Evolutionary conservation across 768 basidiomycete species (phyloP), one percentile per base, ranked within the genome.

Genomic region (Boletus insuetus): DNA sequence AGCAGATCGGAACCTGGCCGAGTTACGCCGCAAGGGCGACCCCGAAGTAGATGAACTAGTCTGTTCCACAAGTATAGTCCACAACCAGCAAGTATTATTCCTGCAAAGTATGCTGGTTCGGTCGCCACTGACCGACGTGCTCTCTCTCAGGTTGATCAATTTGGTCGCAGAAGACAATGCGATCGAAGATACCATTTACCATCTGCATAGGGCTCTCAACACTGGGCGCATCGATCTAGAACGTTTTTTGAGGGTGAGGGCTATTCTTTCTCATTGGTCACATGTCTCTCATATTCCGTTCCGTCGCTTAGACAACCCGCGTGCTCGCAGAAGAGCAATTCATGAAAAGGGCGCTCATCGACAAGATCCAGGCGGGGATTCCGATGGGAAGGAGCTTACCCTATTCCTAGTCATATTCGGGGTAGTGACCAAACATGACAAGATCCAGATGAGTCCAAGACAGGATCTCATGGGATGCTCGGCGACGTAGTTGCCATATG

Each of bases 91-190:
- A 58, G 64, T 62, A 17, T 58, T 22, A 6, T 46, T 52, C 44
- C 16, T 40, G 4, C 24, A 44, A 32, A 34, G 19, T 26, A 6
- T 19, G 10, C 48, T 47, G 19, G 14, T 34, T 10, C 46, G 41
- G 45, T n/a, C 22, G 38, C 19, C 26, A 39, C 69, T 72, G 38
- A 69, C 60, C 47, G 51, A 24, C 40, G 19, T 53, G 17, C 6
- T 13, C n/a, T 13, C n/a, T 22, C 32, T 46, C 67, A 98, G 96
- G 74, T 77, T 99, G 22, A 86, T 98, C 62, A 91, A 98, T 68
- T 80, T 98, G 29, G 88, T 98, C n/a, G 95, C 97, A n/a, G 97
- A 99, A 71, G 97, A 98, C 72, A 94, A 94, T 65, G 94, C 96
- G 2, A 94, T 98, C 67, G 96, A 98, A 74, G 97, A 98, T 70